Base-by-base conservation (phyloP, 2,329 filamentous ascomycete genomes). In the Aspergillus thermomutatus region DNA sequence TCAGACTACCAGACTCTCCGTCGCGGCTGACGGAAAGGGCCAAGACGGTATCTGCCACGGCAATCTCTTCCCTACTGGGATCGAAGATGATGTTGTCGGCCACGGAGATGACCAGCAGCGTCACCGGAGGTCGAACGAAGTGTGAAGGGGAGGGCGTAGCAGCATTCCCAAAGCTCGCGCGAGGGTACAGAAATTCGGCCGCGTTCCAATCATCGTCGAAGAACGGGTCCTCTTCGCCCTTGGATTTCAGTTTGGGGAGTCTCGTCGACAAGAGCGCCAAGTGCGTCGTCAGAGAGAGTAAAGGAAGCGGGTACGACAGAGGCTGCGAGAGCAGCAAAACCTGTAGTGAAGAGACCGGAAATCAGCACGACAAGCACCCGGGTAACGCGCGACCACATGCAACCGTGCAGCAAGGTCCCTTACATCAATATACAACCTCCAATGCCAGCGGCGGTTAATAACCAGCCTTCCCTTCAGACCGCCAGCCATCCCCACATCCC, bases 151-250 rank as follows among this genome's bases (percentile, higher is more conserved):
- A 43, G 3, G 58, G 52, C n/a, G 59, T 56, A 4, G 64, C 59
- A 19, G 60, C 66, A 17, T 62, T 63, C 34, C 65, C 67, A 25
- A 56, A 47, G 26, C 55, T 55, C 26, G 62, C 53, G 37, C 81
- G 82, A 1, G 87, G 83, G 77, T 95, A 99, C 28, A 99, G 79
- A 56, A 86, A 87, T 19, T 46, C 82, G 1, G 92, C 87, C 17
- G 89, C 89, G 62, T 89, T 91, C 94, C 94, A 99, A 78, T 99
- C 94, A 76, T 99, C 94, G 77, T 97, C 89, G 76, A 99, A 99
- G 71, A 97, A 87, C 11, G 94, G 94, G 66, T 99, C 94, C 77
- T 99, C 94, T 76, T 97, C 93, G 56, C 85, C 85, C 73, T 96
- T 90, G 1, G 92, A 97, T 72, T 91, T 91, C 52, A 97, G 81